phyloP scores from a whole-genome alignment of 371 early-diverging fungal species.

The Rhizopus delemar region DNA sequence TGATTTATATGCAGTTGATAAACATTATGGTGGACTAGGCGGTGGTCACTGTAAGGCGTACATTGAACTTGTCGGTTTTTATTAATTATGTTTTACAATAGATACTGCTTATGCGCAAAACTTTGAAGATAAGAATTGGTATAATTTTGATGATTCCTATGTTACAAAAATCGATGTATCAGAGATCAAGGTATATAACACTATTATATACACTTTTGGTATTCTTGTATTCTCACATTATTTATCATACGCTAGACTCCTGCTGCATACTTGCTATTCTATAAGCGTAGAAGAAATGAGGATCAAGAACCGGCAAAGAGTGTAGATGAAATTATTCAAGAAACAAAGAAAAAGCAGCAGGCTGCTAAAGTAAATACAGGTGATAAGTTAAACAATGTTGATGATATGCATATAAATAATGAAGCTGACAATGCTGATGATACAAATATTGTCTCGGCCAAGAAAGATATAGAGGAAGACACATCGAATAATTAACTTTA shows the following conservation, averaged over 20 bases:
- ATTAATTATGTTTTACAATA: conserved; percentile 22
- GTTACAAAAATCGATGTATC: conserved; percentile 63
- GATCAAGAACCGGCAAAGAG: conserved; percentile 10
- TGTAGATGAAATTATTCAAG: conserved; percentile 24
- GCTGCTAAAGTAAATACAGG: conserved; percentile 21
- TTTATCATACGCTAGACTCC: conserved; percentile 42
- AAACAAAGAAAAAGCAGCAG: conserved; percentile 27
- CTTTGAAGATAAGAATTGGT: conserved; percentile 73
- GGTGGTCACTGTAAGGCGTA: conserved; percentile 86
- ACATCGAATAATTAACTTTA: no score
- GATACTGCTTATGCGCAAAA: conserved; percentile 91
- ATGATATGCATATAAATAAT: no score
- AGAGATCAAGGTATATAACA: conserved; percentile 53
- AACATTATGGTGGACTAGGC: conserved; percentile 91
- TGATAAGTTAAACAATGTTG: neutral
- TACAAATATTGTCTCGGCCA: no score
- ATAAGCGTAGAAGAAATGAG: conserved; percentile 58
- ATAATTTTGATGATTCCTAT: conserved; percentile 85
- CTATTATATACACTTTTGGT: neutral
- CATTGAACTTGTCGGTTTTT: neutral
- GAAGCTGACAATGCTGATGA: no score
- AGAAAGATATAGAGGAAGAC: no score
- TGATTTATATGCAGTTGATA: conserved; percentile 84
- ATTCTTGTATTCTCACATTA: neutral
- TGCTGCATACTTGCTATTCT: conserved; percentile 88